Conservation (phyloP, 345 rosid species). For the Hibiscus tridactylites region DNA sequence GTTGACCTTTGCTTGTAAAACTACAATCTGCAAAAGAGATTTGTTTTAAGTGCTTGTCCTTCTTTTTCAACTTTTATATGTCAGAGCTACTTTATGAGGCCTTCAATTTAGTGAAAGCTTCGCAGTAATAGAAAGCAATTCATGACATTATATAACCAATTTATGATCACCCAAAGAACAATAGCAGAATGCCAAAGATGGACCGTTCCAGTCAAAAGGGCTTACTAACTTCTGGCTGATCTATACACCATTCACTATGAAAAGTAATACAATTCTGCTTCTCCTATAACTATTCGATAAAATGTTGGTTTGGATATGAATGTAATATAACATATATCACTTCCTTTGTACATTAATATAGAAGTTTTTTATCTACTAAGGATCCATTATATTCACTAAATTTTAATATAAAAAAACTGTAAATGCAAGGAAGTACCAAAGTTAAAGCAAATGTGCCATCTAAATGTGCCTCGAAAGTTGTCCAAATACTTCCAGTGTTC, state of each 20-base stretch:
- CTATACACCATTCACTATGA: background rate
- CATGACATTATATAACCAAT: background rate
- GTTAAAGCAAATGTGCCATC: slow-evolving; percentile 97
- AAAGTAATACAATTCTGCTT: background rate
- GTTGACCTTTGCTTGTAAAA: background rate
- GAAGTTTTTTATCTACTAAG: background rate
- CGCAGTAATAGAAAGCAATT: background rate
- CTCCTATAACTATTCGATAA: background rate
- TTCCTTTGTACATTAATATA: background rate
- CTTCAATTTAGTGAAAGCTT: background rate
- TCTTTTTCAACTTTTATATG: background rate
- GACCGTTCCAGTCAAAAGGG: background rate
- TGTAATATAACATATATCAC: background rate
- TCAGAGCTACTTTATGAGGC: background rate
- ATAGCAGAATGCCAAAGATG: background rate
- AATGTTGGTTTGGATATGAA: background rate
- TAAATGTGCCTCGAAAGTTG: slow-evolving; percentile 73
- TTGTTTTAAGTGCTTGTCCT: background rate
- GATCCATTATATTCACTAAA: background rate
- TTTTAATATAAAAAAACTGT: background rate
- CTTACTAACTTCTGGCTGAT: background rate
- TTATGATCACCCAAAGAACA: background rate
- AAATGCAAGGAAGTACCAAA: slow-evolving; percentile 47
- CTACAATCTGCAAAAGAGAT: background rate
- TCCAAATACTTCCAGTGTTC: slow-evolving; percentile 61